Percentiles rank a stretch among this genome's conserved stretches.
These are phyloP conservation scores for Aspergillus sp. DNA, from an alignment of 2,329 filamentous ascomycete genomes.

Conservation along the genomic window DNA sequence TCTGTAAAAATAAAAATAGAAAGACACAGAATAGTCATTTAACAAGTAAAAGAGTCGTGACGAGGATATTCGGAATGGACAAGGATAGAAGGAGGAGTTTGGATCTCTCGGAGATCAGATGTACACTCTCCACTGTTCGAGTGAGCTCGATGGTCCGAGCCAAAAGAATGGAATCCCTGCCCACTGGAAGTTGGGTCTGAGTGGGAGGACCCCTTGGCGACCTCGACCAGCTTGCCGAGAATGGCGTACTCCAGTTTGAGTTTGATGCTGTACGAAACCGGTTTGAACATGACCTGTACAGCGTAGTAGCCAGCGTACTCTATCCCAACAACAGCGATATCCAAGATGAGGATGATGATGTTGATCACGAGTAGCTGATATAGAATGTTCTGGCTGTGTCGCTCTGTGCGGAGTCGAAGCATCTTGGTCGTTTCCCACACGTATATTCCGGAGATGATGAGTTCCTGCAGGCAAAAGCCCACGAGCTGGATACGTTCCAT, in stretches of 20 bases:
- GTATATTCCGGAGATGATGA: conserved; percentile 48
- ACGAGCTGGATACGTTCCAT: conserved; percentile 51
- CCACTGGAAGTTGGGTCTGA: too few species aligned
- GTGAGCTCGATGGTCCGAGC: too few species aligned
- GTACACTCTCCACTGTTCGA: too few species aligned
- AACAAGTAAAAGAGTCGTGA: too few species aligned
- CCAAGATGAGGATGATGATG: conserved; percentile 42
- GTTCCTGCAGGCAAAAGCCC: conserved; percentile 50
- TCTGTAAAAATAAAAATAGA: too few species aligned
- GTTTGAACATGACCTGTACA: conserved; percentile 38
- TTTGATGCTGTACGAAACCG: conserved; percentile 33
- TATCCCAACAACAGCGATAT: conserved; percentile 38
- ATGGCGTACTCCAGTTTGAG: conserved; percentile 54
- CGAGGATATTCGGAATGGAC: too few species aligned
- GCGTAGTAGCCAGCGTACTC: conserved; percentile 36
- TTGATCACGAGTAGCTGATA: conserved; percentile 50
- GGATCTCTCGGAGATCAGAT: too few species aligned
- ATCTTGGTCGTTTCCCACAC: conserved; percentile 43
- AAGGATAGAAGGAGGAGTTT: too few species aligned
- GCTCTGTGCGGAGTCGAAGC: conserved; percentile 14
- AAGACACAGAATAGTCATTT: too few species aligned
- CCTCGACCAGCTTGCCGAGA: conserved; percentile 39
- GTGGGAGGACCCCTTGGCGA: conserved; percentile 9
- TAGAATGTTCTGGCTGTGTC: conserved; percentile 15
- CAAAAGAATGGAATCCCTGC: too few species aligned